Conservation (phyloP, 2,329 filamentous ascomycete species). For the Pyrenophora graminea region DNA sequence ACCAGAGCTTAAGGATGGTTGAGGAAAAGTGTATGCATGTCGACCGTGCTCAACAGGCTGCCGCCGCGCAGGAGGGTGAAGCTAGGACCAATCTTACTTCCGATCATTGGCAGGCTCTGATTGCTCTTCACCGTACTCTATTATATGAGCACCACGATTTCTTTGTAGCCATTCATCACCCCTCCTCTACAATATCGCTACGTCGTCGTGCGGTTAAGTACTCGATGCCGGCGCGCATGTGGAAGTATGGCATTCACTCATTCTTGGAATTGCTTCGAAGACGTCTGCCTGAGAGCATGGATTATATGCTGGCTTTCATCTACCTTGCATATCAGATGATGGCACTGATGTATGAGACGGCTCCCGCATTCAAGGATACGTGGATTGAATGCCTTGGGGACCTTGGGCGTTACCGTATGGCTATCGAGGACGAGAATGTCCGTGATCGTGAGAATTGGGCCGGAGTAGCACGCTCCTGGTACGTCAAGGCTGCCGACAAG, state of each 20-base stretch:
- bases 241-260: constrained; percentile 87
- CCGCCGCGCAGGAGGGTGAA: constrained; percentile 54
- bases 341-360: constrained; percentile 82
- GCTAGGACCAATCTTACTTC: constrained; percentile 52
- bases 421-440: constrained; percentile 82
- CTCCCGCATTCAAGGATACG: constrained; percentile 79
- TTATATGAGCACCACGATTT: constrained; percentile 69
- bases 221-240: constrained; percentile 91
- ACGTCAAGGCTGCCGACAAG: constrained; percentile 73
- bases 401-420: constrained; percentile 83
- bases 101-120: constrained; percentile 83
- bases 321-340: constrained; percentile 91
- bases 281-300: constrained; percentile 73
- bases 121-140: constrained; percentile 78
- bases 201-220: constrained; percentile 76
- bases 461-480: constrained; percentile 79
- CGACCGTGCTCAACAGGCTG: constrained; percentile 58
- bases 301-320: constrained; percentile 91
- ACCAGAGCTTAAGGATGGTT: constrained; percentile 80
- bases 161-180: constrained; percentile 85
- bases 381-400: constrained; percentile 96
- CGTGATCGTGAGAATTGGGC: constrained; percentile 81
- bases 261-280: constrained; percentile 73
- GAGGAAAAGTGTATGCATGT: constrained; percentile 87
- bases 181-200: constrained; percentile 68